These are phyloP conservation scores for Thermoascus crustaceus DNA, from an alignment of 2,329 filamentous ascomycete genomes.

Conservation along the genomic window DNA sequence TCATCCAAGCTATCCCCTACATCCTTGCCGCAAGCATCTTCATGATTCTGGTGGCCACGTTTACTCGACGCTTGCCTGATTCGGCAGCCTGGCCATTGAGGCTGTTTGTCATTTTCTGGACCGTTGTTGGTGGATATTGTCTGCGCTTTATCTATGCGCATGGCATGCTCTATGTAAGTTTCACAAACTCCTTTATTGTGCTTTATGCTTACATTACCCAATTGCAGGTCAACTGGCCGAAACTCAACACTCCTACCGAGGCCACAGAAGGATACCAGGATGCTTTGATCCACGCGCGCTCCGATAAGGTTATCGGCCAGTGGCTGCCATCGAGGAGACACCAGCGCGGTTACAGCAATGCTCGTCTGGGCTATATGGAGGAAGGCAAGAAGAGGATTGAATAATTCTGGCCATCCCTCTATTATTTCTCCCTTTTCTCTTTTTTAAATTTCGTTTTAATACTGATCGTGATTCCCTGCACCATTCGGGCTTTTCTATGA, in stretches of 20 bases:
- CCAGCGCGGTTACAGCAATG: slow-evolving; percentile 75
- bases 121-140: slow-evolving; percentile 61
- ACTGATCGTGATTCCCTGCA: too few species aligned
- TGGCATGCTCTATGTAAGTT: slow-evolving; percentile 87
- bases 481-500: too few species aligned
- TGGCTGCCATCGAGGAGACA: slow-evolving; percentile 58
- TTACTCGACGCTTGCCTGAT: slow-evolving; percentile 64
- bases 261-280: slow-evolving; percentile 84
- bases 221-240: slow-evolving; percentile 89
- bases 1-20: slow-evolving; percentile 92
- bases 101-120: slow-evolving; percentile 72
- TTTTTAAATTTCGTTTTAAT: slow-evolving; percentile 6
- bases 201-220: slow-evolving; percentile 5
- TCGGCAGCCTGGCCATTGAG: slow-evolving; percentile 72
- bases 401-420: slow-evolving; percentile 14
- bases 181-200: neutral
- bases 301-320: slow-evolving; percentile 71
- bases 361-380: slow-evolving; percentile 74
- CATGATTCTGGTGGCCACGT: slow-evolving; percentile 65
- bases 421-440: slow-evolving; percentile 8
- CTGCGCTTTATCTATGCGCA: slow-evolving; percentile 71
- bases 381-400: slow-evolving; percentile 99
- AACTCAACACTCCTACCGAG: slow-evolving; percentile 80
- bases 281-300: slow-evolving; percentile 70
- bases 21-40: slow-evolving; percentile 79